Evolutionary conservation across 495 filamentous ascomycete species (phyloP), one percentile per base, ranked within the genome.

Genomic region (Massariosphaeria phaeospora): DNA sequence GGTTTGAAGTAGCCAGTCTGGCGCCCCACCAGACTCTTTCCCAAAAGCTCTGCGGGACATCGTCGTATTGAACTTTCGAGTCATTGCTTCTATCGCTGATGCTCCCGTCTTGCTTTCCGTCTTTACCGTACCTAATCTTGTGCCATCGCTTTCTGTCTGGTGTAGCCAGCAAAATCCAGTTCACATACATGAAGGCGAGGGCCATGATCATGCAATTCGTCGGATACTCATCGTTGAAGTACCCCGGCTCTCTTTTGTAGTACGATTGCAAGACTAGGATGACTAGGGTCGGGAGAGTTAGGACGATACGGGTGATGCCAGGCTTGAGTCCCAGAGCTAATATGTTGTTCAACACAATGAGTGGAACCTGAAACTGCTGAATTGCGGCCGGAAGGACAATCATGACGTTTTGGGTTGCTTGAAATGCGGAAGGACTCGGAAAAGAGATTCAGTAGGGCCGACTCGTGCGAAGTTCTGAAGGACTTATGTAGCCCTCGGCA

Each of bases 61-160:
- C 29, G 12, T n/a, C 7, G 21, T 23, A 36, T 23, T 23, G 9
- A 15, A 26, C 21, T 41, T 29, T 30, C 31, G n/a, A 12, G 12
- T 38, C 20, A 9, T 13, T 23, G 20, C 34, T 3, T 38, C 34
- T n/a, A n/a, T n/a, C n/a, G n/a, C n/a, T n/a, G 6, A 39, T 7
- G 5, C 34, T 29, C 7, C 18, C 24, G 12, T 29, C 25, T 5
- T 5, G 3, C 31, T 33, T 25, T 17, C 10, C 25, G 8, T 31
- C 24, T 26, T 47, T 39, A 8, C 20, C 30, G 29, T 55, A 45
- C 24, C 27, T 29, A 35, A 49, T 48, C 27, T 50, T 57, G 24
- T 57, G 45, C 53, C 53, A 57, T 42, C 24, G 7, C 38, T 57
- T 45, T 27, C 35, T 48, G 26, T 55, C 53, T 15, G 53, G 53